phyloP scores from a whole-genome alignment of 306 rosid species.

The Begonia masoniana region DNA sequence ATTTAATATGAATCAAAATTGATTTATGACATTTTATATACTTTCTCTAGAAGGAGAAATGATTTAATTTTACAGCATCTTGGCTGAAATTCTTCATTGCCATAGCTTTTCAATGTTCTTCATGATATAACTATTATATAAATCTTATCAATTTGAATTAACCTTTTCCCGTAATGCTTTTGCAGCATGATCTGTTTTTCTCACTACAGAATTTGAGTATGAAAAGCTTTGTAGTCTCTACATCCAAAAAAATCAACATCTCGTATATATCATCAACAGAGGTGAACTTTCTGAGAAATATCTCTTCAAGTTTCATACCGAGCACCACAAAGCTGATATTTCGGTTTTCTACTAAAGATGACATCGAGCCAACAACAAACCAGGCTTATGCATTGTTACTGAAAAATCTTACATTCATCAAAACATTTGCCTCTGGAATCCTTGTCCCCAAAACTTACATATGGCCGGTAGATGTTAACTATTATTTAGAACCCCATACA shows the following conservation, averaged over 20 bases:
- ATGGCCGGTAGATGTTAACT: constrained; percentile 40
- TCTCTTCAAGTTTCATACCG: constrained; percentile 40
- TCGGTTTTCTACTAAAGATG: constrained; percentile 32
- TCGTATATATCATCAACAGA: constrained; percentile 78
- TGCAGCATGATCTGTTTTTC: constrained; percentile 68
- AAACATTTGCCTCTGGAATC: constrained; percentile 83
- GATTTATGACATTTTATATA: no score
- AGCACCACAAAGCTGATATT: constrained; percentile 53
- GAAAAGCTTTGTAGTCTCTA: constrained; percentile 42
- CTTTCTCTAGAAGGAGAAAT: no score
- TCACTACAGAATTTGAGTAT: constrained; percentile 49
- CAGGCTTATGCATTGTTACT: constrained; percentile 56
- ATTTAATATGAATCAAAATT: background rate
- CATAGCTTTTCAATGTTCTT: background rate
- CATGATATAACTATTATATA: no score
- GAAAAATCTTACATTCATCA: constrained; percentile 60
- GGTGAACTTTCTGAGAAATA: constrained; percentile 54
- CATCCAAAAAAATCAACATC: constrained; percentile 24
- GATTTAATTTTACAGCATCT: background rate
- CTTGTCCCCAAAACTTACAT: constrained; percentile 66
- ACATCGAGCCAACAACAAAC: constrained; percentile 48
- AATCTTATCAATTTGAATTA: no score
- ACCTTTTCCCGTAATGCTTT: constrained; percentile 11
- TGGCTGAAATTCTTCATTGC: background rate
- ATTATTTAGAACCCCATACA: constrained; percentile 48